A percentile compares a stretch with the other conserved stretches of the same genome.
phyloP scores from a whole-genome alignment of 768 basidiomycete genomes.

The Suillus americanus region DNA sequence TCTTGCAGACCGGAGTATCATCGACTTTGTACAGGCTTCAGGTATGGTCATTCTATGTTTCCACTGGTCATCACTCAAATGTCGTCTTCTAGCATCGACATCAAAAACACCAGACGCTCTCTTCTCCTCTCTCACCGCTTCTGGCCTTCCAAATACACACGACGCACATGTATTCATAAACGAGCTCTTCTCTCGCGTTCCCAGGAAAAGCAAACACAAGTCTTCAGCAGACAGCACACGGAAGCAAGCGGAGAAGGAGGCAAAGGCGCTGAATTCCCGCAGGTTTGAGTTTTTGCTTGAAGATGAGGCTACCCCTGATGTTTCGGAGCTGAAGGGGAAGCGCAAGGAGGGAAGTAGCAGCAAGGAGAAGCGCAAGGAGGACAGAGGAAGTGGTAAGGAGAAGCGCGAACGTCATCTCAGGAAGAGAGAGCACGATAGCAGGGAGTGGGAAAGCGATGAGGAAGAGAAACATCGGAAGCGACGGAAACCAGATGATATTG shows the following conservation, averaged over 20 bases:
- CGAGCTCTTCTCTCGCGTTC: slow-evolving; percentile 75
- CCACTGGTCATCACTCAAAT: slow-evolving; percentile 5
- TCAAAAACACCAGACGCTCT: slow-evolving; percentile 80
- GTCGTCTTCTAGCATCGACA: slow-evolving; percentile 59
- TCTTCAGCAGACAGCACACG: slow-evolving; percentile 42
- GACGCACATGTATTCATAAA: slow-evolving; percentile 79
- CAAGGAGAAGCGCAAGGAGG: slow-evolving; percentile 16
- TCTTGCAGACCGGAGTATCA: slow-evolving; percentile 77
- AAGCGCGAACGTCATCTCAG: slow-evolving; percentile 67
- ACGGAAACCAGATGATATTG: slow-evolving; percentile 48
- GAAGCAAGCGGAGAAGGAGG: slow-evolving; percentile 74
- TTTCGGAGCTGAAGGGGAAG: slow-evolving; percentile 36
- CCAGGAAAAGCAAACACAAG: slow-evolving; percentile 70
- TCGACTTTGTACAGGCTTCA: slow-evolving; percentile 86
- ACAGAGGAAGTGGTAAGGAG: slow-evolving; percentile 35
- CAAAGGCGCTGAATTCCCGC: slow-evolving; percentile 64
- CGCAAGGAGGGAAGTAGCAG: slow-evolving; percentile 33
- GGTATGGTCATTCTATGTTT: slow-evolving; percentile 43
- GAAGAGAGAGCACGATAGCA: slow-evolving; percentile 78
- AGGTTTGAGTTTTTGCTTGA: slow-evolving; percentile 85
- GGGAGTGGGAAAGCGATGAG: slow-evolving; percentile 91
- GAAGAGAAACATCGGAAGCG: slow-evolving; percentile 76
- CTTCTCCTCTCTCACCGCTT: slow-evolving; percentile 68
- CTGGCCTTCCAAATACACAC: slow-evolving; percentile 79
- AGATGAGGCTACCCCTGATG: slow-evolving; percentile 54